Conservation (phyloP, 257 asterid genomes). For the Coffea eugenioides region DNA sequence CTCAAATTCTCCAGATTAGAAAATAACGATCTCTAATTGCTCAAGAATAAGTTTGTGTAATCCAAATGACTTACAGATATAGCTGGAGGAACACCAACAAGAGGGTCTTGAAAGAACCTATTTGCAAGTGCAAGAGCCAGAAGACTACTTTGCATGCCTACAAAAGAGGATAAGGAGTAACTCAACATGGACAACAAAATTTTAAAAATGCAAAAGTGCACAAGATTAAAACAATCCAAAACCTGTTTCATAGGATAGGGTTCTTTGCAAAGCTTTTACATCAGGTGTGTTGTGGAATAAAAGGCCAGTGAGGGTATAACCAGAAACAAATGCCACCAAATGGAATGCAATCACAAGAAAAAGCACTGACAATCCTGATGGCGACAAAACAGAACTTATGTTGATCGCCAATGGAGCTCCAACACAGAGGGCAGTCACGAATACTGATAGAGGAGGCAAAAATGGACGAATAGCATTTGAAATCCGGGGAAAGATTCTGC, state of each 20-base stretch:
- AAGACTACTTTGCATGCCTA: conserved; percentile 99
- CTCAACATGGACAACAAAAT: not conserved
- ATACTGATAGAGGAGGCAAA: conserved; percentile 49
- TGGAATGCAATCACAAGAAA: conserved; percentile 81
- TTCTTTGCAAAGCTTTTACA: conserved; percentile 84
- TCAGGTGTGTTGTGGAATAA: conserved; percentile 59
- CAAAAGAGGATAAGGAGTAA: conserved; percentile 9
- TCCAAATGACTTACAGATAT: conserved; percentile 68
- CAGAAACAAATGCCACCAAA: conserved; percentile 70
- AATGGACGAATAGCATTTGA: conserved; percentile 52
- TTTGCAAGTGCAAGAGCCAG: conserved; percentile 94
- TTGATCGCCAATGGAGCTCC: conserved; percentile 85
- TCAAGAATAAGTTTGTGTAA: not conserved
- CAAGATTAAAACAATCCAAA: not conserved
- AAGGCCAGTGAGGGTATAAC: conserved; percentile 61
- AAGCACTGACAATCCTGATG: conserved; percentile 84
- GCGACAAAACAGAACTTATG: conserved; percentile 60
- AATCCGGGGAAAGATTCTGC: conserved; percentile 74
- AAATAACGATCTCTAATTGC: not conserved
- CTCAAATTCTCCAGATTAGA: not conserved
- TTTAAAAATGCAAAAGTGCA: not conserved
- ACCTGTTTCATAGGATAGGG: conserved; percentile 96
- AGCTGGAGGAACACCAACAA: conserved; percentile 91
- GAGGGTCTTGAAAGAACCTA: conserved; percentile 85
- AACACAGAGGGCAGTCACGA: conserved; percentile 58